Percentiles rank a stretch among this genome's conserved stretches.
phyloP scores from a whole-genome alignment of 1,284 basidiomycete genomes.

The Apiotrichum montevideense region DNA sequence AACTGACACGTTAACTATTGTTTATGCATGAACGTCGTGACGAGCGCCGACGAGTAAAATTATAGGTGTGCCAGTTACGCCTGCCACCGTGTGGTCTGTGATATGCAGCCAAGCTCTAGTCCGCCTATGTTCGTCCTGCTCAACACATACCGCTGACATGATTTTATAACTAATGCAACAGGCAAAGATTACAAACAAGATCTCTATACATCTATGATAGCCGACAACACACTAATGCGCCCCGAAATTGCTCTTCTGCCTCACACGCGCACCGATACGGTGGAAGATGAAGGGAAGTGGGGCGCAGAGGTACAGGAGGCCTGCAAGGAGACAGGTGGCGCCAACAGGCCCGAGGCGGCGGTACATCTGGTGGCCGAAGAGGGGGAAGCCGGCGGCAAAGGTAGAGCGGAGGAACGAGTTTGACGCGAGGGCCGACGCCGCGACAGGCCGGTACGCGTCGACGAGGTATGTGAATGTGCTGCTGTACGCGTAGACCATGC shows the following conservation, averaged over 20 bases:
- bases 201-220: not conserved
- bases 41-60: no score
- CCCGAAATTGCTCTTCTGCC: slow-evolving; percentile 16
- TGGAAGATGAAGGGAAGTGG: slow-evolving; percentile 59
- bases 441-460: slow-evolving; percentile 64
- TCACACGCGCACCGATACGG: slow-evolving; percentile 36
- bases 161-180: no score
- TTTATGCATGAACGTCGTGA: slow-evolving; percentile 3
- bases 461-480: slow-evolving; percentile 58
- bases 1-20: not conserved
- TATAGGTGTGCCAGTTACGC: no score
- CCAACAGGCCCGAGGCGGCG: slow-evolving; percentile 60
- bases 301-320: slow-evolving; percentile 60
- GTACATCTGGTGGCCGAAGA: slow-evolving; percentile 49
- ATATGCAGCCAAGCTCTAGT: no score
- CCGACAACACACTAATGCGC: not conserved
- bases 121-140: no score
- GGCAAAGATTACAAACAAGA: no score
- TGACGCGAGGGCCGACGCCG: slow-evolving; percentile 67
- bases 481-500: slow-evolving; percentile 57
- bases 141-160: no score
- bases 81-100: no score
- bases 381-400: slow-evolving; percentile 66
- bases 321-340: slow-evolving; percentile 67
- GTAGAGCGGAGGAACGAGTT: slow-evolving; percentile 62